Conservation (phyloP, 805 yeast genomes). For the Candida rishiriensis region DNA sequence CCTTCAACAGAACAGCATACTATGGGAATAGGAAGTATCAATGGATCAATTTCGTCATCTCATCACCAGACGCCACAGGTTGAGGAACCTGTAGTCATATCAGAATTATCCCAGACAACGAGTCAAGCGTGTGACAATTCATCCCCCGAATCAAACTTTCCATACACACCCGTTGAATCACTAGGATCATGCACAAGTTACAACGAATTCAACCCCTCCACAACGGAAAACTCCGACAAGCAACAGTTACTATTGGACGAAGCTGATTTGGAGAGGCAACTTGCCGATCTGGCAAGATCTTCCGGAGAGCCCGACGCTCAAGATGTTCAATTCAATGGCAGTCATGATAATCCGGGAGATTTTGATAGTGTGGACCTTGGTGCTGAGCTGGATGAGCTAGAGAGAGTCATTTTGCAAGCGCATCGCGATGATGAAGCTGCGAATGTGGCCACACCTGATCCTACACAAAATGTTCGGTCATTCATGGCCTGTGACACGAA, state of each 20-base stretch:
- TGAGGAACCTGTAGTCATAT: too few species aligned
- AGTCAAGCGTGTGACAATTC: conserved; percentile 3
- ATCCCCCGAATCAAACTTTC: conserved; percentile 15
- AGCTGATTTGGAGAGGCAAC: conserved; percentile 5
- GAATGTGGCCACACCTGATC: too few species aligned
- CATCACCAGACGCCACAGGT: too few species aligned
- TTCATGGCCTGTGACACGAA: too few species aligned
- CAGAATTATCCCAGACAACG: not conserved
- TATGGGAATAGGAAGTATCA: too few species aligned
- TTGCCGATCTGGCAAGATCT: conserved; percentile 3
- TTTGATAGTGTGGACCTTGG: not conserved
- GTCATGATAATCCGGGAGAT: not conserved
- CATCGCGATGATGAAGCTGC: not conserved
- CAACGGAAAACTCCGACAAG: not conserved
- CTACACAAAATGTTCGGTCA: too few species aligned
- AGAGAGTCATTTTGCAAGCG: conserved; percentile 2
- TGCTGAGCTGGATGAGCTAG: conserved; percentile 2
- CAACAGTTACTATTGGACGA: not conserved
- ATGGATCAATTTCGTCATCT: too few species aligned
- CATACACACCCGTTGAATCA: conserved; percentile 22
- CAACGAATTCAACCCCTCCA: not conserved
- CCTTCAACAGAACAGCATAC: too few species aligned
- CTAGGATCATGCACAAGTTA: conserved; percentile 13
- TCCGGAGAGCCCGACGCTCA: not conserved
- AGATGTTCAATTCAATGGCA: not conserved